A percentile compares a stretch with the other conserved stretches of the same genome.
Evolutionary conservation across 805 yeast genomes (phyloP).

Genomic region (Barnettozyma californica): DNA sequence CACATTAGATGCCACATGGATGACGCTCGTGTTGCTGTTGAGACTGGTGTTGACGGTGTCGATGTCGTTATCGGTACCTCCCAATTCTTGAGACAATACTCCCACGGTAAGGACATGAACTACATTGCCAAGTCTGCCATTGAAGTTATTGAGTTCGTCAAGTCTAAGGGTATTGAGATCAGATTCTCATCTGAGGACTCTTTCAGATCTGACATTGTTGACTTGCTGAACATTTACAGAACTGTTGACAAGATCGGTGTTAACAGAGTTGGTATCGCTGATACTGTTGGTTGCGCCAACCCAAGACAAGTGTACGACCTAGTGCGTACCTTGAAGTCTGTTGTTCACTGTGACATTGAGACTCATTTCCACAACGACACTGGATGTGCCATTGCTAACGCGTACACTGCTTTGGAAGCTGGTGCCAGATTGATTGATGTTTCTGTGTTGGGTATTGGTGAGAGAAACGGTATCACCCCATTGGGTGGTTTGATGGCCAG

Average conservation of each 20-base stretch:
- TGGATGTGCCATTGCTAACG: conserved; percentile 98
- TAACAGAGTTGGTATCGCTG: conserved; percentile 98
- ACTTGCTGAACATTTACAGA: conserved; percentile 88
- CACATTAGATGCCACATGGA: conserved; percentile 99
- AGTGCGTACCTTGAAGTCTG: conserved; percentile 87
- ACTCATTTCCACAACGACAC: conserved; percentile 99
- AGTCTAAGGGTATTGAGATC: conserved; percentile 93
- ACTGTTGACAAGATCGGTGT: conserved; percentile 97
- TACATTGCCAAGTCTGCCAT: conserved; percentile 94
- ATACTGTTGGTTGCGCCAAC: conserved; percentile 98
- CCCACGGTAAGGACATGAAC: conserved; percentile 98
- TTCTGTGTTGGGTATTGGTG: conserved; percentile 96
- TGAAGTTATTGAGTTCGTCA: conserved; percentile 96
- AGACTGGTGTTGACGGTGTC: conserved; percentile 98
- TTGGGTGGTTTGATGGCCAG: conserved; percentile 98
- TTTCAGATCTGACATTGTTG: conserved; percentile 94
- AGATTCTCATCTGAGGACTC: conserved; percentile 97
- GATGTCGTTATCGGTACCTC: conserved; percentile 98
- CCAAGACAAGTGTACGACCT: conserved; percentile 98
- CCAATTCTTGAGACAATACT: conserved; percentile 86
- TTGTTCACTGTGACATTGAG: conserved; percentile 95
- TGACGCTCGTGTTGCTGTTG: conserved; percentile 95
- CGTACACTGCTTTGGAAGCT: conserved; percentile 96
- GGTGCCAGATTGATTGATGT: conserved; percentile 95
- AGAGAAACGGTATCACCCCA: conserved; percentile 97